Conservation (phyloP, 2,329 filamentous ascomycete species). For the Ophiostoma sp. region DNA sequence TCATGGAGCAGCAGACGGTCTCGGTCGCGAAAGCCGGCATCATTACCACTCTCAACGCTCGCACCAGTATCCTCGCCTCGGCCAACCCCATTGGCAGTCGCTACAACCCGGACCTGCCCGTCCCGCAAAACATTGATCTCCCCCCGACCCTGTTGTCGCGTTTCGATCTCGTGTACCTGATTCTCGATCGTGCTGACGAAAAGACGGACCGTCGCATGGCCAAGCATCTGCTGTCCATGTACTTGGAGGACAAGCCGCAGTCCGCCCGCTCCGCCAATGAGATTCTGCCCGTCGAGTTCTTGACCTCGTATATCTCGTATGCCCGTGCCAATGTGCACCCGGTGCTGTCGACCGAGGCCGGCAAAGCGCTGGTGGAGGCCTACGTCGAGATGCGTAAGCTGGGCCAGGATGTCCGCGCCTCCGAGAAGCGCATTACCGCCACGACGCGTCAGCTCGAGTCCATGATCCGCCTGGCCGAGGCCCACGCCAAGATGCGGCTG, state of each 20-base stretch:
- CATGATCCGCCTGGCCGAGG: slow-evolving; percentile 96
- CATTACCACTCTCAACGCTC: slow-evolving; percentile 92
- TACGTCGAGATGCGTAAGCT: slow-evolving; percentile 96
- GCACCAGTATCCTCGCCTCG: slow-evolving; percentile 92
- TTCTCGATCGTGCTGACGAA: slow-evolving; percentile 92
- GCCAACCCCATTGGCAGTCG: slow-evolving; percentile 98
- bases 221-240: slow-evolving; percentile 92
- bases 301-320: slow-evolving; percentile 96
- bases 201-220: slow-evolving; percentile 84
- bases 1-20: slow-evolving; percentile 86
- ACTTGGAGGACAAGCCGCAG: slow-evolving; percentile 90
- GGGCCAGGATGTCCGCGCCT: slow-evolving; percentile 79
- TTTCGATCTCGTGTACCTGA: slow-evolving; percentile 96
- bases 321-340: slow-evolving; percentile 86
- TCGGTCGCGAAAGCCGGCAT: slow-evolving; percentile 90
- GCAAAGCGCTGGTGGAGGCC: slow-evolving; percentile 77
- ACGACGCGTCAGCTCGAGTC: slow-evolving; percentile 95
- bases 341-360: slow-evolving; percentile 74
- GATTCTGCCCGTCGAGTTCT: slow-evolving; percentile 87
- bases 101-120: slow-evolving; percentile 93
- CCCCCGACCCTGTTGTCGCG: slow-evolving; percentile 91
- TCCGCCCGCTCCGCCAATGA: slow-evolving; percentile 73
- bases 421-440: slow-evolving; percentile 95
- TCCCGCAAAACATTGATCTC: slow-evolving; percentile 97
- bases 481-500: slow-evolving; percentile 96